These are phyloP conservation scores for Trifolium repens DNA, from an alignment of 306 rosid species.

Conservation along the genomic window DNA sequence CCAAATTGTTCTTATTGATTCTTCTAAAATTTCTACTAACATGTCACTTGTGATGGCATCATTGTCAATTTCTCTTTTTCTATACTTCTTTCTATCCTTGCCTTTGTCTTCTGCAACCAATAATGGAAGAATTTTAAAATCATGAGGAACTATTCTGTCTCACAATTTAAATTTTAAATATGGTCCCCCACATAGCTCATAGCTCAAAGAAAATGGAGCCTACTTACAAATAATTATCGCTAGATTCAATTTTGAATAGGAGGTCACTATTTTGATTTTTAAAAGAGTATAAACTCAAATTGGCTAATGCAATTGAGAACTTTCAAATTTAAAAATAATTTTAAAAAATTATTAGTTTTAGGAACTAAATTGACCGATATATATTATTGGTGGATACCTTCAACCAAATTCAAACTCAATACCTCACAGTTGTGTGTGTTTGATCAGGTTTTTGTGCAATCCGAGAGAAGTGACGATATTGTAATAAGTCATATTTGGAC, in stretches of 20 bases:
- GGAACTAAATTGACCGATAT: neutral
- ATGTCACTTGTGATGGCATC: slow-evolving; percentile 62
- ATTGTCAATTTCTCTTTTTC: slow-evolving; percentile 44
- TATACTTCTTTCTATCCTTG: slow-evolving; percentile 55
- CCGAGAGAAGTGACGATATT: too few relatives aligned
- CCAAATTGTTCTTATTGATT: slow-evolving; percentile 82
- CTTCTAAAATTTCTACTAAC: slow-evolving; percentile 70
- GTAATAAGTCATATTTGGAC: too few relatives aligned
- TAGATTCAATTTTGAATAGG: neutral
- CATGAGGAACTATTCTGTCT: slow-evolving; percentile 22
- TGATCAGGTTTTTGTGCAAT: too few relatives aligned
- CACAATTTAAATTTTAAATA: slow-evolving; percentile 26
- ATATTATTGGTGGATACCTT: neutral
- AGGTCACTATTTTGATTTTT: neutral
- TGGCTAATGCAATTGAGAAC: neutral
- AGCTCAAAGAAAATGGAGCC: slow-evolving; percentile 35
- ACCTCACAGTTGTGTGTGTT: too few relatives aligned
- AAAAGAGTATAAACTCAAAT: neutral
- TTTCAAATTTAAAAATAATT: neutral
- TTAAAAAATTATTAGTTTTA: neutral
- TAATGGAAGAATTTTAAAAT: slow-evolving; percentile 13
- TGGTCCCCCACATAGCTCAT: slow-evolving; percentile 39
- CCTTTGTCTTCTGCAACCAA: slow-evolving; percentile 64
- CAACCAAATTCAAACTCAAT: too few relatives aligned
- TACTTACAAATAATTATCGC: neutral